Percentiles rank a stretch among this genome's conserved stretches.
phyloP scores from a whole-genome alignment of 257 asterid species.

The Primulina huaijiensis region DNA sequence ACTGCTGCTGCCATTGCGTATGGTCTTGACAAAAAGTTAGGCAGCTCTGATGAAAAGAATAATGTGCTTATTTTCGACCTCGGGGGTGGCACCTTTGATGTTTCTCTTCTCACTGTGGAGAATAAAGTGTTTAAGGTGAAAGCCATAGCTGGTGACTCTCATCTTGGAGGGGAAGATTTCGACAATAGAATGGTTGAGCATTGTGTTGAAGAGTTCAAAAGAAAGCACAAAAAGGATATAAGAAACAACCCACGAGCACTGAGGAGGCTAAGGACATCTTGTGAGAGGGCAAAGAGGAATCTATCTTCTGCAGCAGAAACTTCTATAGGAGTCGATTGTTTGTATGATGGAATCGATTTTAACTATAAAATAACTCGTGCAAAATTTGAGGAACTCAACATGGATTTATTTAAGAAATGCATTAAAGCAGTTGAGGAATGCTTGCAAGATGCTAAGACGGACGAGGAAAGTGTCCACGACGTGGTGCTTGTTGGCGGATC shows the following conservation, averaged over 20 bases:
- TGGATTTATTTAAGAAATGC: neutral
- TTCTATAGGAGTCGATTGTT: neutral
- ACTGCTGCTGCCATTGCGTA: neutral
- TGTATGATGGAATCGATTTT: neutral
- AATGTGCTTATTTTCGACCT: neutral
- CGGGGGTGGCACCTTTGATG: too few species aligned
- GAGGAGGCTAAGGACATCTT: neutral
- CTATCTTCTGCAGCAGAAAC: neutral
- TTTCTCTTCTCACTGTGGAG: too few species aligned
- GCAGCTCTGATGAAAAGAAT: neutral
- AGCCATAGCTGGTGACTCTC: too few species aligned
- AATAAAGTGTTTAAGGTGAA: too few species aligned
- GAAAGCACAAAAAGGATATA: neutral
- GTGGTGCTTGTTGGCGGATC: neutral
- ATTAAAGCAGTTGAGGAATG: neutral
- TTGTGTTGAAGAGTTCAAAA: neutral
- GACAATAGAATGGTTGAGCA: neutral
- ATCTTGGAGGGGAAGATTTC: too few species aligned
- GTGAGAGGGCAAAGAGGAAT: neutral
- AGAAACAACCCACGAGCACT: neutral
- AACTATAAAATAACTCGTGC: neutral
- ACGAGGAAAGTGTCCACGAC: neutral
- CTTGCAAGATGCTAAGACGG: neutral
- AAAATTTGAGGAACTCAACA: neutral
- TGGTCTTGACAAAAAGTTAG: neutral